A percentile compares a stretch with the other conserved stretches of the same genome.
phyloP scores from a whole-genome alignment of 257 asterid species.

The Jacaranda mimosifolia region DNA sequence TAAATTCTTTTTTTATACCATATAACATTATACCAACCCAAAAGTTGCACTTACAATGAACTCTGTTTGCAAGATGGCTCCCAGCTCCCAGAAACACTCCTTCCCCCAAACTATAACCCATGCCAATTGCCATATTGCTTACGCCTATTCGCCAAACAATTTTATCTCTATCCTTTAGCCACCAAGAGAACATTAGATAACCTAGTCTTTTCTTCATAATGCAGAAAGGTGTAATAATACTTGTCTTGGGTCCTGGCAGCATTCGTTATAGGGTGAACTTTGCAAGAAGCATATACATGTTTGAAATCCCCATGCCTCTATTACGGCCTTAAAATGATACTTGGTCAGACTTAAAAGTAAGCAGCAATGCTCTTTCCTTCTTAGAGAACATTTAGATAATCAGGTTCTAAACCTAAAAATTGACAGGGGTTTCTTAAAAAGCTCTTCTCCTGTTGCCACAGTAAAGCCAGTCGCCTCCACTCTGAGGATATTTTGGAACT shows the following conservation, averaged over 20 bases:
- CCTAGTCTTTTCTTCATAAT: neutral
- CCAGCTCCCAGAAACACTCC: neutral
- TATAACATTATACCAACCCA: neutral
- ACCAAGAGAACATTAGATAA: neutral
- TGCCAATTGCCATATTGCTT: too few species aligned
- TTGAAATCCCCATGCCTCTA: too few species aligned
- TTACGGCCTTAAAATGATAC: neutral
- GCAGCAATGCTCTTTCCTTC: neutral
- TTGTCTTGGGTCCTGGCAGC: neutral
- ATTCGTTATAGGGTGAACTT: too few species aligned
- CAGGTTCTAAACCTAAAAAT: neutral
- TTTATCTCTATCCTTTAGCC: neutral
- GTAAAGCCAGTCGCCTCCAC: neutral
- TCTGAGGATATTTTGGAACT: neutral
- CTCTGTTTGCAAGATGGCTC: neutral
- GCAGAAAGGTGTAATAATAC: neutral
- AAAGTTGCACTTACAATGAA: neutral
- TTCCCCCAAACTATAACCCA: neutral
- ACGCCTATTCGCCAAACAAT: too few species aligned
- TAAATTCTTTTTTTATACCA: too few species aligned
- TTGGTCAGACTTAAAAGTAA: neutral
- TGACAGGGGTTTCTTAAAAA: neutral
- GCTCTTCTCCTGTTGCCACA: neutral
- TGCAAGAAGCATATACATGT: too few species aligned
- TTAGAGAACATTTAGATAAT: neutral